These are phyloP conservation scores for Chenopodium formosanum DNA, from an alignment of 148 eudicot genomes.

Conservation along the genomic window DNA sequence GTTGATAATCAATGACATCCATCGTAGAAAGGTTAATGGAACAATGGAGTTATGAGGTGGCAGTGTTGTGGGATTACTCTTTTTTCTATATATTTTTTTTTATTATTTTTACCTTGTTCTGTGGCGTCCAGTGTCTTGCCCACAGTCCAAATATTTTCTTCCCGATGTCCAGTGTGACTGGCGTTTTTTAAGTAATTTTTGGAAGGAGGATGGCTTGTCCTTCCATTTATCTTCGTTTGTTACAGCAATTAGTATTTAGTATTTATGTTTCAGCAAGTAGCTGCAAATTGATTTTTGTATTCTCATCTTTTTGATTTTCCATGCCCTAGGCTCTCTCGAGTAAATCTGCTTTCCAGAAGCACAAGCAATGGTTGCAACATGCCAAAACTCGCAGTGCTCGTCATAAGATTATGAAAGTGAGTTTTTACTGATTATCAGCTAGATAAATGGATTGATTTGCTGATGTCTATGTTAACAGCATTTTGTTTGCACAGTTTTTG, in stretches of 20 bases:
- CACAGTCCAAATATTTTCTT: not conserved
- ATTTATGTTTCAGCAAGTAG: too few relatives aligned
- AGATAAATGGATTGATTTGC: not conserved
- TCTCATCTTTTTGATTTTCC: not conserved
- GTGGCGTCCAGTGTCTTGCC: not conserved
- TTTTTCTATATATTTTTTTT: not conserved
- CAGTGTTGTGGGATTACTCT: not conserved
- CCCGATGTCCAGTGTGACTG: not conserved
- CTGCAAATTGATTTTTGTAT: conserved; percentile 1
- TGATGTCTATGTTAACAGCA: conserved; percentile 16
- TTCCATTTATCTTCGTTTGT: not conserved
- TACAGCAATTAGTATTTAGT: too few relatives aligned
- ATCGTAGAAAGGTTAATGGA: not conserved
- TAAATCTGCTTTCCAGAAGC: conserved; percentile 85
- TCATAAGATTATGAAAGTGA: conserved; percentile 87
- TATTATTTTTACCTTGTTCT: not conserved
- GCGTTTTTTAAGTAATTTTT: not conserved
- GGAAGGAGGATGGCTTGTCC: not conserved
- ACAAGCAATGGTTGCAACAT: conserved; percentile 86
- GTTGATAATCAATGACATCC: not conserved
- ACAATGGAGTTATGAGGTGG: not conserved
- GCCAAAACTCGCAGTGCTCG: conserved; percentile 98
- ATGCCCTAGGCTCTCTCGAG: conserved; percentile 73
- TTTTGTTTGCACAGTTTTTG: conserved; percentile 53
- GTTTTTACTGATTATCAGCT: conserved; percentile 20